phyloP scores from a whole-genome alignment of 139 green algal species.

The Edaphochlamys debaryana region DNA sequence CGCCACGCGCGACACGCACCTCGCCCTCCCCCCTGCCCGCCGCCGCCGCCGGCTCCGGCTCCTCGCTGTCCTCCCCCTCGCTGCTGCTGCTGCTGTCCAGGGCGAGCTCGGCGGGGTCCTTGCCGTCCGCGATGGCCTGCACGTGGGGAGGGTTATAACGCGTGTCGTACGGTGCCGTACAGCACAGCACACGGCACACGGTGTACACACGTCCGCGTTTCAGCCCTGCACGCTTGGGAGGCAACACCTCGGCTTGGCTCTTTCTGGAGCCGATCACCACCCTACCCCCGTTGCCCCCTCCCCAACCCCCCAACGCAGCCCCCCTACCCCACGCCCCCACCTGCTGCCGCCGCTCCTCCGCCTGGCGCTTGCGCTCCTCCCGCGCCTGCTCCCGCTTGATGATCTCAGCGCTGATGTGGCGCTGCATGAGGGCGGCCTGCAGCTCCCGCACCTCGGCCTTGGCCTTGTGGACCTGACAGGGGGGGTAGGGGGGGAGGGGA shows the following conservation, averaged over 20 bases:
- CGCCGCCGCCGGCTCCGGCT: neutral
- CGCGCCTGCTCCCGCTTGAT: constrained; percentile 38
- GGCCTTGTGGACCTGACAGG: constrained; percentile 56
- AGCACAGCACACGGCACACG: too few species aligned
- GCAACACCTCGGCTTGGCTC: too few species aligned
- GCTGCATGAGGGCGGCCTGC: constrained; percentile 54
- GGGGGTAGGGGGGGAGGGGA: neutral
- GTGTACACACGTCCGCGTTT: too few species aligned
- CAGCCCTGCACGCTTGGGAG: too few species aligned
- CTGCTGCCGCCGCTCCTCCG: constrained; percentile 35
- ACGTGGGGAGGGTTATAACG: too few species aligned
- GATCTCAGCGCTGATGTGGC: constrained; percentile 27
- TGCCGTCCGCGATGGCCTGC: constrained; percentile 20
- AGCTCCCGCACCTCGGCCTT: constrained; percentile 73
- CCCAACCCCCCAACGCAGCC: neutral
- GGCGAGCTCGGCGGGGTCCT: constrained; percentile 15
- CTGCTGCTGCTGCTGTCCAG: constrained; percentile 30
- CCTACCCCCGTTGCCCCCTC: neutral
- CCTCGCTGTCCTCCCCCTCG: constrained; percentile 18
- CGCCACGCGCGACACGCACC: too few species aligned
- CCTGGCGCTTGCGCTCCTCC: constrained; percentile 22
- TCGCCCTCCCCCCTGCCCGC: neutral
- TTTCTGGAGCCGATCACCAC: too few species aligned
- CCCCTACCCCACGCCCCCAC: neutral
- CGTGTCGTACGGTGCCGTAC: too few species aligned